A percentile compares a stretch with the other conserved stretches of the same genome.
Evolutionary conservation across 1,284 basidiomycete genomes (phyloP).

Genomic region (Ustilago nuda): DNA sequence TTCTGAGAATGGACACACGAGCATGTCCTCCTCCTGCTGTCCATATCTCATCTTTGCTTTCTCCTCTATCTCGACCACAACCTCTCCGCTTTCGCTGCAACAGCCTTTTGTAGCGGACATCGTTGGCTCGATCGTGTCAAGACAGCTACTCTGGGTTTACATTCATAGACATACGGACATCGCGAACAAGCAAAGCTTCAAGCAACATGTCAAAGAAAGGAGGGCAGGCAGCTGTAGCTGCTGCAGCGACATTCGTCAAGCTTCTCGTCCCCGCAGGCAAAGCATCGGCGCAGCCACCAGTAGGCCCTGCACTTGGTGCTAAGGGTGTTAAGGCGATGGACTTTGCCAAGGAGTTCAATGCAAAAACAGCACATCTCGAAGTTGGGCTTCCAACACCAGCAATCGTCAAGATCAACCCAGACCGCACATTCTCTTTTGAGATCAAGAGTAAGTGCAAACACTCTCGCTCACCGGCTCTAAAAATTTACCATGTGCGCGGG

Average conservation of each 20-base stretch:
- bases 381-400: conserved; percentile 90
- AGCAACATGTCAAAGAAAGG: conserved; percentile 65
- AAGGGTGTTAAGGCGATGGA: conserved; percentile 99
- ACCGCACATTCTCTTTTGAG: conserved; percentile 90
- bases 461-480: neutral
- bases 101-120: neutral
- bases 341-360: conserved; percentile 82
- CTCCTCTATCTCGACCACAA: neutral
- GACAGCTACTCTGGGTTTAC: neutral
- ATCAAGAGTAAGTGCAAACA: conserved; percentile 54
- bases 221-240: conserved; percentile 50
- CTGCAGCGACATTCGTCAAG: conserved; percentile 70
- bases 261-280: conserved; percentile 92
- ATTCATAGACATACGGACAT: neutral
- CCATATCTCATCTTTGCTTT: neutral
- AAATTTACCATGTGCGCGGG: neutral
- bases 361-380: conserved; percentile 86
- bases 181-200: neutral
- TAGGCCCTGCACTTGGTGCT: conserved; percentile 96
- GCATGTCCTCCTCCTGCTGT: neutral
- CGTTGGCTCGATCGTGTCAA: neutral
- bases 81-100: neutral
- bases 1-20: conserved; percentile 14
- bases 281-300: conserved; percentile 93
- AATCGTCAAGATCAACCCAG: conserved; percentile 89